Base-by-base conservation (phyloP, 768 basidiomycete genomes). In the Leucocoprinus birnbaumii region DNA sequence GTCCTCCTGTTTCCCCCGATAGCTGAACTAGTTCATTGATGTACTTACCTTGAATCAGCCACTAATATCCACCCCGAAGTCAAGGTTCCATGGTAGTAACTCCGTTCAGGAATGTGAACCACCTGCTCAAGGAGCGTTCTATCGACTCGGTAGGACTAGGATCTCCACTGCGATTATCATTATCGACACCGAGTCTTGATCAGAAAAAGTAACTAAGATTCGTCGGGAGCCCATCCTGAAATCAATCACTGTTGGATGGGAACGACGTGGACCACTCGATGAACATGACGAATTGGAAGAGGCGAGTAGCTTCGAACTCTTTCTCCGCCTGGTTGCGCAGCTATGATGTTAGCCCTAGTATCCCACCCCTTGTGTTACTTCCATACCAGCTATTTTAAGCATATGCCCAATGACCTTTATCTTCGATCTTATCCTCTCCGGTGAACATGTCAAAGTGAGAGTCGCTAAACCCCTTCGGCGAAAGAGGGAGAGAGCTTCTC, bases 291-390 rank as follows among this genome's bases (percentile, higher is more conserved):
- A 41, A 19, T 14, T 16, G n/a, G n/a, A 14, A 16, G 13, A 19
- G 7, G 40, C 40, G 16, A 26, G 25, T 31, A 31, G 45, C 50
- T 42, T 27, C 27, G 18, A 44, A 25, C 10, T 5, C 26, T 43
- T 52, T 27, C 41, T 52, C 26, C 44, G 40, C 41, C 31, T 11
- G 51, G 43, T 21, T 35, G 42, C 51, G 21, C 51, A 52, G 51
- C 27, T 31, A 14, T 34, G 41, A 45, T 52, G 10, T 9, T 7
- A 25, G 9, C 13, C 38, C 1, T n/a, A 26, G 37, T 7, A 18
- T n/a, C 6, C 7, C 34, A 5, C 26, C 24, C 49, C 21, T 51
- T 24, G 13, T 51, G 16, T 31, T 31, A 31, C 44, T 46, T 46
- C 44, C 44, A 46, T 46, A 46, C 26, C 44, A 46, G 44, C 6